Evolutionary conservation across 2,329 filamentous ascomycete genomes (phyloP).

Genomic region (Ceratocystis variospora): DNA sequence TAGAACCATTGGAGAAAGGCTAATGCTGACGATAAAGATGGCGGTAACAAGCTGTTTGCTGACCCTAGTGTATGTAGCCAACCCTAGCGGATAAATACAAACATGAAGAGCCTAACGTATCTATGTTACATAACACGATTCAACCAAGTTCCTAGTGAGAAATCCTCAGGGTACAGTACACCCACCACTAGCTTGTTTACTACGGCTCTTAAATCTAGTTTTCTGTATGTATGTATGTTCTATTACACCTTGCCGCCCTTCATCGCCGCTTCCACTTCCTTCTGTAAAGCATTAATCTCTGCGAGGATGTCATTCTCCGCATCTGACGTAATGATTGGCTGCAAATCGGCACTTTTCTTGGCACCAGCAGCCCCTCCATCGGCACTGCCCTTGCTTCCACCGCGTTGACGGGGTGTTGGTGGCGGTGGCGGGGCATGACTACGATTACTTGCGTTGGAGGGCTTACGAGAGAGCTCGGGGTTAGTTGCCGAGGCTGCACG

Average conservation of each 20-base stretch:
- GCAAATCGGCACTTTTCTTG: conserved; percentile 12
- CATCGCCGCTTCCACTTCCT: conserved; percentile 52
- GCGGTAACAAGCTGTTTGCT: not conserved
- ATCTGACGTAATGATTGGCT: conserved; percentile 16
- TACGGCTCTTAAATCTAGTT: too few relatives aligned
- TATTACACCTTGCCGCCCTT: conserved; percentile 7
- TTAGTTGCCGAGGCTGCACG: conserved; percentile 22
- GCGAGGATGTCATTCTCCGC: conserved; percentile 47
- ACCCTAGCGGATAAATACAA: not conserved
- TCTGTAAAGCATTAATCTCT: conserved; percentile 56
- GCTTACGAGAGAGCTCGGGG: not conserved
- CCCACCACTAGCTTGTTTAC: too few relatives aligned
- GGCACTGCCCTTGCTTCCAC: conserved; percentile 33
- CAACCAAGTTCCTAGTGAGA: not conserved
- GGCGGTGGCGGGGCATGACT: conserved; percentile 32
- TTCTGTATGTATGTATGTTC: too few relatives aligned
- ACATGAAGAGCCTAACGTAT: not conserved
- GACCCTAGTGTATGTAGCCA: not conserved
- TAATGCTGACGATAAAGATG: too few relatives aligned
- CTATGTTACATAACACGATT: not conserved
- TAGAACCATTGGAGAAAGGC: not conserved
- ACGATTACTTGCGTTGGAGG: conserved; percentile 6
- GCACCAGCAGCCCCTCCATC: conserved; percentile 26
- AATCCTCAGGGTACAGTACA: too few relatives aligned
- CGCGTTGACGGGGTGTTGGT: conserved; percentile 34